Percentiles rank a stretch among this genome's conserved stretches.
Evolutionary conservation across 2,329 filamentous ascomycete genomes (phyloP).

Genomic region (Ilyonectria mors-panacis): DNA sequence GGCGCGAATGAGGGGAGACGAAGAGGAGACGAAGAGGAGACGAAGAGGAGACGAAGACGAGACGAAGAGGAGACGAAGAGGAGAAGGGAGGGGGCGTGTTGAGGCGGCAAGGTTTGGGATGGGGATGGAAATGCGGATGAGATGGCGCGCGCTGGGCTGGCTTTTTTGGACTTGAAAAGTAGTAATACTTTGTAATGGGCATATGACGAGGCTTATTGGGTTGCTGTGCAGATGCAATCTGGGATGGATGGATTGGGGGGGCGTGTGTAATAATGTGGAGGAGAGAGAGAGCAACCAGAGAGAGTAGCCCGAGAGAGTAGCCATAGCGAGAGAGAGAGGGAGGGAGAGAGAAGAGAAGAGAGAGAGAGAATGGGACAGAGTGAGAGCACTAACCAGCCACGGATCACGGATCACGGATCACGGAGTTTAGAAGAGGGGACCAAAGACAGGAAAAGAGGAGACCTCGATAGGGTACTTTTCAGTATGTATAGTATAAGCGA

Average conservation of each 20-base stretch:
- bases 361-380: slow-evolving; percentile 2
- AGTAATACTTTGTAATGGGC: not conserved
- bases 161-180: slow-evolving; percentile 3
- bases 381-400: not conserved
- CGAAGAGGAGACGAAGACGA: not conserved
- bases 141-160: not conserved
- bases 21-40: not conserved
- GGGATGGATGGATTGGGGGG: not conserved
- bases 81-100: slow-evolving; percentile 17
- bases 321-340: not conserved
- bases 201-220: slow-evolving; percentile 5
- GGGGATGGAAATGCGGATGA: slow-evolving; percentile 16
- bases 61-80: not conserved
- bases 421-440: not conserved
- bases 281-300: not conserved
- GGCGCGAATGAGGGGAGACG: not conserved
- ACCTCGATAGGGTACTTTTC: not conserved
- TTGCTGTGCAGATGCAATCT: not conserved
- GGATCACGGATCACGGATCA: not conserved
- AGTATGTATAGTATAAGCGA: slow-evolving; percentile 5
- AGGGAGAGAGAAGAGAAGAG: not conserved
- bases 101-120: slow-evolving; percentile 40
- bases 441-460: not conserved
- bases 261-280: not conserved
- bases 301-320: not conserved